phyloP scores from a whole-genome alignment of 164 flowering plant species.

The Liriodendron chinense region DNA sequence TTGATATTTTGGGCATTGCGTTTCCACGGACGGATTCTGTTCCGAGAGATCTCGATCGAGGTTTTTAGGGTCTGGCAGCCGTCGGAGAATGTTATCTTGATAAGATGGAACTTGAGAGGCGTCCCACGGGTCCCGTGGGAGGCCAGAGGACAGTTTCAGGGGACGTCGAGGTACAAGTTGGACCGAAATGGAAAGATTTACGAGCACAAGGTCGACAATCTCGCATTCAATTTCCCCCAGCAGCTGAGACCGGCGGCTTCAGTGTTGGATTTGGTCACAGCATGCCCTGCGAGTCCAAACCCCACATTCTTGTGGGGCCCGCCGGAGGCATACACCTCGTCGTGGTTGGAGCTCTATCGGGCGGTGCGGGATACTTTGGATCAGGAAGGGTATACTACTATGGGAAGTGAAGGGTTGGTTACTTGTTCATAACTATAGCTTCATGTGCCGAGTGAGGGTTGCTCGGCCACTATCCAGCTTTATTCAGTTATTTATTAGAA shows the following conservation, averaged over 20 bases:
- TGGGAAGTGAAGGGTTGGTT: constrained; percentile 47
- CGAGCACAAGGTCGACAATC: constrained; percentile 84
- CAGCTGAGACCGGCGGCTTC: constrained; percentile 60
- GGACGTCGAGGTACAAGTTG: constrained; percentile 83
- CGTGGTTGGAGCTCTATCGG: constrained; percentile 79
- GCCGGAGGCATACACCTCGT: constrained; percentile 28
- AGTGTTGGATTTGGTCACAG: constrained; percentile 78
- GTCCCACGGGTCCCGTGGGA: constrained; percentile 99
- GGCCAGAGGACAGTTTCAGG: constrained; percentile 76
- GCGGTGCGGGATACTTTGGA: constrained; percentile 69
- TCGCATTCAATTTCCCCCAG: constrained; percentile 78
- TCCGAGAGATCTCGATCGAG: constrained; percentile 69
- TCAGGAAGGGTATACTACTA: constrained; percentile 31
- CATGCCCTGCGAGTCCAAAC: constrained; percentile 83
- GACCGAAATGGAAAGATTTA: constrained; percentile 84
- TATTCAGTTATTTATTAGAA: constrained; percentile 9
- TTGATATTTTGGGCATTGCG: constrained; percentile 87
- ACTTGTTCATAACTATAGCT: constrained; percentile 46
- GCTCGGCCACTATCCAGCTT: constrained; percentile 4
- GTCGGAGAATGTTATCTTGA: constrained; percentile 67
- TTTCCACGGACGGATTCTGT: constrained; percentile 73
- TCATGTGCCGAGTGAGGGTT: neutral
- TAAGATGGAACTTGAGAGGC: constrained; percentile 82
- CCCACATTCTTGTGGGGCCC: constrained; percentile 75
- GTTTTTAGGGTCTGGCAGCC: constrained; percentile 83